A percentile compares a stretch with the other conserved stretches of the same genome.
Evolutionary conservation across 108 stramenopile genomes (phyloP).

Genomic region (Cyclotella baltica): DNA sequence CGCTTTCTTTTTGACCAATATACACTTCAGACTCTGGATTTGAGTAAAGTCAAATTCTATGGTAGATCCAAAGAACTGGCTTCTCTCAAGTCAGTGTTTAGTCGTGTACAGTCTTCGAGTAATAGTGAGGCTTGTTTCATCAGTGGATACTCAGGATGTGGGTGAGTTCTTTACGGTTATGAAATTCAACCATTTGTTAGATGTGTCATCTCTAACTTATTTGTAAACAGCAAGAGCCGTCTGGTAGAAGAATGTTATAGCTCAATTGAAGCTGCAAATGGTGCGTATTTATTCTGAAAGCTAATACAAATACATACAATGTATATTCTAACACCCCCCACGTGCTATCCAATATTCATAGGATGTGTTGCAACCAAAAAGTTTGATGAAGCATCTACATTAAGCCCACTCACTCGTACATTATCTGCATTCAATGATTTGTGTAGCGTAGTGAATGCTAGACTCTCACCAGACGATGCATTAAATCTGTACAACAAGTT

Average conservation of each 20-base stretch:
- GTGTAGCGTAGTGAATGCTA: background rate
- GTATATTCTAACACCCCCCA: too few relatives aligned
- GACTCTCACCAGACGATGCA: background rate
- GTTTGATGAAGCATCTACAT: constrained; percentile 2
- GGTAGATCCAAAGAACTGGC: constrained; percentile 8
- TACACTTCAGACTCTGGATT: background rate
- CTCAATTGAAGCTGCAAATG: constrained; percentile 8
- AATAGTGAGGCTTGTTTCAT: constrained; percentile 16
- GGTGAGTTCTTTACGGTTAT: background rate
- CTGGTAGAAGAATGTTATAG: constrained; percentile 7
- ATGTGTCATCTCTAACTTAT: background rate
- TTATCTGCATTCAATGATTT: constrained; percentile 17
- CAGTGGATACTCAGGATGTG: constrained; percentile 22
- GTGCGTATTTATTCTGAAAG: too few relatives aligned
- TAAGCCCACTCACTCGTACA: constrained; percentile 4
- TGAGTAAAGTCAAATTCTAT: constrained; percentile 6
- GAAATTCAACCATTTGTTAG: background rate
- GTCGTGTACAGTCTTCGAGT: constrained; percentile 9
- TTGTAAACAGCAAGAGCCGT: constrained; percentile 7
- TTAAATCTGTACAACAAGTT: background rate
- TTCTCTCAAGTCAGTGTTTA: constrained; percentile 8
- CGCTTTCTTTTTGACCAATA: constrained; percentile 12
- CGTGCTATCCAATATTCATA: too few relatives aligned
- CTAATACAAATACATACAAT: too few relatives aligned
- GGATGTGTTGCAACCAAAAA: constrained; percentile 3